phyloP scores from a whole-genome alignment of 2,329 filamentous ascomycete species.

The Verruconis gallopava region DNA sequence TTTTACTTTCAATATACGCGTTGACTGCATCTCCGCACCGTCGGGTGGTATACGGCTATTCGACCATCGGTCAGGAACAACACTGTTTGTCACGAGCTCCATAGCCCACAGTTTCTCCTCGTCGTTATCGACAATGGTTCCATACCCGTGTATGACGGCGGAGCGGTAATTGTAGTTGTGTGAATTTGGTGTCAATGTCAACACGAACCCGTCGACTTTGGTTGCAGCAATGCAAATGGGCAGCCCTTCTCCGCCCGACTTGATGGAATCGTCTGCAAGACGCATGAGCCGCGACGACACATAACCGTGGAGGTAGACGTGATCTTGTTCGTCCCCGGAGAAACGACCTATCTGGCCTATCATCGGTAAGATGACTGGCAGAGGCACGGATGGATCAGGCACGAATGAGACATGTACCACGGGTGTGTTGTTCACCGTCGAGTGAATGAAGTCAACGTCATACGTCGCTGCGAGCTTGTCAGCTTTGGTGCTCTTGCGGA shows the following conservation, averaged over 20 bases:
- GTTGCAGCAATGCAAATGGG: slow-evolving; percentile 62
- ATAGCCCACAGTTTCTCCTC: slow-evolving; percentile 69
- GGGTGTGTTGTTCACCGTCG: slow-evolving; percentile 59
- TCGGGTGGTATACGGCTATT: slow-evolving; percentile 58
- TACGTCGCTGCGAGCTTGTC: slow-evolving; percentile 46
- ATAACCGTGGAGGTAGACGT: slow-evolving; percentile 76
- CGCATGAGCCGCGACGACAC: slow-evolving; percentile 68
- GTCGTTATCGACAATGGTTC: slow-evolving; percentile 49
- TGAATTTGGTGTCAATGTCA: slow-evolving; percentile 64
- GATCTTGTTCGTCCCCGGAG: slow-evolving; percentile 49
- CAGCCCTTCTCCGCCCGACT: slow-evolving; percentile 37
- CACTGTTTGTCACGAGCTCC: slow-evolving; percentile 61
- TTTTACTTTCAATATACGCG: slow-evolving; percentile 55
- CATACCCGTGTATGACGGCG: slow-evolving; percentile 64
- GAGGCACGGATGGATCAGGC: slow-evolving; percentile 45
- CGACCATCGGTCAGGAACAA: slow-evolving; percentile 57
- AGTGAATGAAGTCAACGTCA: slow-evolving; percentile 58
- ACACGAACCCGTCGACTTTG: slow-evolving; percentile 65
- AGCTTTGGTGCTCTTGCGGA: slow-evolving; percentile 5
- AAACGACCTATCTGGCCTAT: slow-evolving; percentile 73
- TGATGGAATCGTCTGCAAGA: slow-evolving; percentile 30
- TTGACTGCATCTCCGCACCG: slow-evolving; percentile 60
- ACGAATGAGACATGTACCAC: slow-evolving; percentile 73
- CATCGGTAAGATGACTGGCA: slow-evolving; percentile 71
- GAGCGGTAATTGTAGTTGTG: slow-evolving; percentile 84